Evolutionary conservation across 2,329 filamentous ascomycete species (phyloP).

Genomic region (Paramyrothecium sp.): DNA sequence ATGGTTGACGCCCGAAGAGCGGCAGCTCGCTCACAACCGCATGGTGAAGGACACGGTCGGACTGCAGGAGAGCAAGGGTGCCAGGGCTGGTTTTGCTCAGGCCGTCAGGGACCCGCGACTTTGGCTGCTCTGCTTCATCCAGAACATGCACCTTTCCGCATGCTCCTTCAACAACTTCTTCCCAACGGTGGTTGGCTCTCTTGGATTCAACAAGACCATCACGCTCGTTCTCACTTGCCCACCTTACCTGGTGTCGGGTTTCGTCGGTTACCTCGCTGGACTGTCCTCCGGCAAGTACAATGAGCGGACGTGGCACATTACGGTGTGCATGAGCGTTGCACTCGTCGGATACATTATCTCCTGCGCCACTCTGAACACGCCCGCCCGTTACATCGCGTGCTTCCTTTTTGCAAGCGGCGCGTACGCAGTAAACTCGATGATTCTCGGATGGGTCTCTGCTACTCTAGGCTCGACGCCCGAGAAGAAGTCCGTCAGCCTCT

Average conservation of each 20-base stretch:
- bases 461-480: slow-evolving; percentile 41
- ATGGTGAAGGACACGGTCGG: slow-evolving; percentile 29
- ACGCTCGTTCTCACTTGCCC: slow-evolving; percentile 20
- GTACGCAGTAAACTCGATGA: slow-evolving; percentile 38
- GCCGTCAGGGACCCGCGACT: slow-evolving; percentile 24
- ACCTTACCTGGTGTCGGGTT: slow-evolving; percentile 41
- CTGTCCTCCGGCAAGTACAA: slow-evolving; percentile 41
- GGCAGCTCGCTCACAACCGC: slow-evolving; percentile 39
- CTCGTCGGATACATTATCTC: slow-evolving; percentile 37
- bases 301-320: slow-evolving; percentile 33
- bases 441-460: slow-evolving; percentile 39
- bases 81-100: slow-evolving; percentile 24
- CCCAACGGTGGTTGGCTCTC: slow-evolving; percentile 1
- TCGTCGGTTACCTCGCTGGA: slow-evolving; percentile 37
- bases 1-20: slow-evolving; percentile 32
- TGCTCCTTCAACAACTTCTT: slow-evolving; percentile 22
- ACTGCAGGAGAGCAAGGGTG: slow-evolving; percentile 32
- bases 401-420: slow-evolving; percentile 34
- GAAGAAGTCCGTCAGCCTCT: slow-evolving; percentile 40
- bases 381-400: slow-evolving; percentile 29
- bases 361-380: slow-evolving; percentile 23
- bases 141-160: slow-evolving; percentile 24
- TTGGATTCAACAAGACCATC: slow-evolving; percentile 2
- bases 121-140: slow-evolving; percentile 24
- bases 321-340: slow-evolving; percentile 33